Evolutionary conservation across 768 basidiomycete species (phyloP).

Genomic region (Psilocybe tampanensis): DNA sequence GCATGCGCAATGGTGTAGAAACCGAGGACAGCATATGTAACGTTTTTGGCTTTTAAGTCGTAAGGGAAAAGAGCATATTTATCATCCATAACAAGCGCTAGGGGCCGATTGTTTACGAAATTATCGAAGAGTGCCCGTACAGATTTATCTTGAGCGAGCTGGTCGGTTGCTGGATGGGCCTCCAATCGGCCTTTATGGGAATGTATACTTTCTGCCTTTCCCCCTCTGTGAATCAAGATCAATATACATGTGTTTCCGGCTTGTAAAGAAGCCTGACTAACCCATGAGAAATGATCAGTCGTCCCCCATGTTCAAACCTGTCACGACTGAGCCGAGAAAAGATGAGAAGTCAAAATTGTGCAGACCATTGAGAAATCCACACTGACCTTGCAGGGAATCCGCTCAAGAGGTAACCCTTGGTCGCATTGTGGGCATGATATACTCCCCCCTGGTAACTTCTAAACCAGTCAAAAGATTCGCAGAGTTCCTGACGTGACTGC

Average conservation of each 20-base stretch:
- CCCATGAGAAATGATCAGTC: conserved; percentile 85
- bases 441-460: conserved; percentile 82
- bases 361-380: not conserved
- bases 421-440: conserved; percentile 60
- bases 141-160: conserved; percentile 68
- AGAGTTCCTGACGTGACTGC: conserved; percentile 83
- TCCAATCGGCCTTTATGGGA: conserved; percentile 40
- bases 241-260: not conserved
- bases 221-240: conserved; percentile 48
- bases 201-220: conserved; percentile 63
- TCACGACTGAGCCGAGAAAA: conserved; percentile 56
- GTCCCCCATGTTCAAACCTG: conserved; percentile 62
- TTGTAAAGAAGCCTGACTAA: conserved; percentile 32
- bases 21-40: conserved; percentile 59
- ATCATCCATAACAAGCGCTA: conserved; percentile 75
- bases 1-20: conserved; percentile 72
- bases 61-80: conserved; percentile 76
- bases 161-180: conserved; percentile 58
- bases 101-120: conserved; percentile 52
- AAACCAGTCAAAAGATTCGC: conserved; percentile 78
- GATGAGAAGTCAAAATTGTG: not conserved
- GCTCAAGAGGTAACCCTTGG: conserved; percentile 77
- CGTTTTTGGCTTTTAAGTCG: conserved; percentile 51
- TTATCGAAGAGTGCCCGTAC: conserved; percentile 69
- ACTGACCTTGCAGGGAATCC: conserved; percentile 67